A percentile compares a stretch with the other conserved stretches of the same genome.
These are phyloP conservation scores for Termitomyces sp. DNA, from an alignment of 768 basidiomycete species.

Conservation along the genomic window DNA sequence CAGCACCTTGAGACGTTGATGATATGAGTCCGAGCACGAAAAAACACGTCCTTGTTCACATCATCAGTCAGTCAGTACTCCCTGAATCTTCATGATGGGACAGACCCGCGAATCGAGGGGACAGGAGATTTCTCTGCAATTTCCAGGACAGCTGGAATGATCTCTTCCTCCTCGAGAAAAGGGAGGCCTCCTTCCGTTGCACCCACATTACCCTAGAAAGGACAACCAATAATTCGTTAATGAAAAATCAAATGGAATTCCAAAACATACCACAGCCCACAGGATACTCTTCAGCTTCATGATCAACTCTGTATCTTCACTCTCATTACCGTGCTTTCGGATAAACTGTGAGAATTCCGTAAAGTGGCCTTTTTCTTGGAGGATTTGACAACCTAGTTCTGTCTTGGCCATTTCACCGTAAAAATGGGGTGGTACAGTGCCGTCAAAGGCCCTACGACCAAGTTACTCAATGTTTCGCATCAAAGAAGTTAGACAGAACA, in stretches of 20 bases:
- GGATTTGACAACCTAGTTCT: conserved; percentile 85
- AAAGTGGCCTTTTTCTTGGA: conserved; percentile 90
- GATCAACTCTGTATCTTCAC: conserved; percentile 77
- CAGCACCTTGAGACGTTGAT: conserved; percentile 86
- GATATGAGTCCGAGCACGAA: conserved; percentile 92
- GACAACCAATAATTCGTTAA: background rate
- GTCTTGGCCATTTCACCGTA: conserved; percentile 98
- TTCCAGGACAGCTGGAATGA: conserved; percentile 83
- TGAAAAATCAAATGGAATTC: background rate
- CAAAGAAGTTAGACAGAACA: conserved; percentile 14
- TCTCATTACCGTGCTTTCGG: conserved; percentile 79
- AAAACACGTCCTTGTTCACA: conserved; percentile 75
- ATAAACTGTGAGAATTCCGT: conserved; percentile 88
- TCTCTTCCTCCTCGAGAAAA: conserved; percentile 93
- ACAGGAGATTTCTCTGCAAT: conserved; percentile 89
- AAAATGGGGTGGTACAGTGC: conserved; percentile 90
- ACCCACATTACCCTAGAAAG: conserved; percentile 82
- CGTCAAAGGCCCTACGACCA: conserved; percentile 62
- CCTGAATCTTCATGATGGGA: background rate
- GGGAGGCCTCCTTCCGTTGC: conserved; percentile 87
- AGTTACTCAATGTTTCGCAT: background rate
- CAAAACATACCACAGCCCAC: conserved; percentile 89
- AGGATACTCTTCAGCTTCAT: conserved; percentile 90
- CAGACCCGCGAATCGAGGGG: conserved; percentile 90
- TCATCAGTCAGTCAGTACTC: conserved; percentile 1